These are phyloP conservation scores for Bifiguratus adelaidae DNA, from an alignment of 192 early-diverging fungal species.

Conservation along the genomic window DNA sequence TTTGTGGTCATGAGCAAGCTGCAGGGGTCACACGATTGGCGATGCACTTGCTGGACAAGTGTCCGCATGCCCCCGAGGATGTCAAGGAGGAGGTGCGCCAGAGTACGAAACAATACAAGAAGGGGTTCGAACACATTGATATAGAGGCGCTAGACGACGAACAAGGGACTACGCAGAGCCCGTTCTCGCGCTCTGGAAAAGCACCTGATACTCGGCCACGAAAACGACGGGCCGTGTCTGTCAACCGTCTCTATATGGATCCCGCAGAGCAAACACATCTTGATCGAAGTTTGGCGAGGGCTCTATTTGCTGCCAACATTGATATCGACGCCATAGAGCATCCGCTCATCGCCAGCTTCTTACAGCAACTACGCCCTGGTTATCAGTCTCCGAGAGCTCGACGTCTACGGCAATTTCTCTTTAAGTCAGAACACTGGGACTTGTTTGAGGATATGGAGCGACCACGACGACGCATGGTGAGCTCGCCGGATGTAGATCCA, in stretches of 20 bases:
- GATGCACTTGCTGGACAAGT: background rate
- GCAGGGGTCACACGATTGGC: conserved; percentile 3
- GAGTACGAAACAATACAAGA: background rate
- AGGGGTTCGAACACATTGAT: background rate
- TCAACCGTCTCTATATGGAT: background rate
- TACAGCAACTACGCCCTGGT: conserved; percentile 1
- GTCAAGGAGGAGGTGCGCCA: conserved; percentile 1
- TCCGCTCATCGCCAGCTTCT: background rate
- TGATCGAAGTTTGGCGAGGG: conserved; percentile 1
- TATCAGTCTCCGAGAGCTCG: background rate
- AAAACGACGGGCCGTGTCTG: background rate
- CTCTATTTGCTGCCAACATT: conserved; percentile 2
- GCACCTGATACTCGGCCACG: background rate
- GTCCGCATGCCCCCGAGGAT: background rate
- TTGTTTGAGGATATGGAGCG: no score
- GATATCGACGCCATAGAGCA: conserved; percentile 1
- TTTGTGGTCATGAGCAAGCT: conserved; percentile 7
- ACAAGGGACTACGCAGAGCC: background rate
- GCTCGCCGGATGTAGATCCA: no score
- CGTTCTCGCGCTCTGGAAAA: background rate
- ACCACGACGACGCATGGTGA: no score
- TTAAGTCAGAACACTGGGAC: conserved; percentile 10
- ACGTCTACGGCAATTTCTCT: conserved; percentile 3
- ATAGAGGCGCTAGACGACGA: background rate
- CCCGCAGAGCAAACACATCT: background rate